Evolutionary conservation across 208 protist species (phyloP), one percentile per base, ranked within the genome.

Genomic region (Crithidia sp.): DNA sequence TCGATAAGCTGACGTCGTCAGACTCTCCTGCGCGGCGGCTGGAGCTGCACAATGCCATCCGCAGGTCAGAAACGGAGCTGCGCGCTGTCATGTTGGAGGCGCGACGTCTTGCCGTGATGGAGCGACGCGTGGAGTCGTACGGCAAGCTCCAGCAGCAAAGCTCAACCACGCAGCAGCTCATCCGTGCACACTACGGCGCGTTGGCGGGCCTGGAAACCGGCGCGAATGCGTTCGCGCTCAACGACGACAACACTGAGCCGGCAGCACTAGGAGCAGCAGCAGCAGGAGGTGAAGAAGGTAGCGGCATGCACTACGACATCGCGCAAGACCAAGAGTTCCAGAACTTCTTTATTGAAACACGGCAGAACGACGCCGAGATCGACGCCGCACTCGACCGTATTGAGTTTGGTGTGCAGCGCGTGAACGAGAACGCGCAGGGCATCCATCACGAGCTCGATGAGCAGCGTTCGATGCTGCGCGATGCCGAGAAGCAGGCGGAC

Each of bases 341-440:
- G 4, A 47, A 83, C 14, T 89, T 90, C 75, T 87, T 88, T 61
- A 68, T 58, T 6, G 71, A 77, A 14, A 88, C 79, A n/a, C 73
- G 80, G 54, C 74, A 82, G 40, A 84, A 77, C 63, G 77, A 92
- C 65, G 61, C 69, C 17, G 60, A 63, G 40, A 88, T 91, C 49
- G 86, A 90, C 67, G 75, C 77, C 16, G 74, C 82, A 9, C 77
- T 92, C 8, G 87, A 89, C 62, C 76, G 85, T 16, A 92, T 92
- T 43, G 73, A 85, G 56, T 71, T 75, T 17, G 82, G 85, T 36
- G 82, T 90, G 43, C 66, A 76, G 58, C 71, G 80, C 14, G 64
- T 92, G 5, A 76, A 81, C 57, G 75, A 89, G 37, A 89, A 89
- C 56, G 86, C 85, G 52, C 77, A 79, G 53, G 59, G 75, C 19